Evolutionary conservation across 371 early-diverging fungal genomes (phyloP), one percentile per base, ranked within the genome.

Genomic region (Mortierella sp.): DNA sequence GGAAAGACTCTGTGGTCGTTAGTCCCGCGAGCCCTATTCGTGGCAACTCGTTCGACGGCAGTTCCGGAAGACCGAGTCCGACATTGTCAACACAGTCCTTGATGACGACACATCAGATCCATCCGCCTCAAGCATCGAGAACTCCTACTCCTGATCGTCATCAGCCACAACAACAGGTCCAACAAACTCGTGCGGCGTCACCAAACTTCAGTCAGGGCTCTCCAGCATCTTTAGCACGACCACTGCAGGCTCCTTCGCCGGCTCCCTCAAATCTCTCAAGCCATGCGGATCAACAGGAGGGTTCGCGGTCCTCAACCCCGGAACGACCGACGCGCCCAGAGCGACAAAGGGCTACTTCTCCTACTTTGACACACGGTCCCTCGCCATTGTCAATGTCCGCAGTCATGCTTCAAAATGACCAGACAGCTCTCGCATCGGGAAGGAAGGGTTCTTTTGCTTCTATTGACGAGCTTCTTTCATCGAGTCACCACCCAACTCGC

Each of bases 281-380:
- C 58, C 68, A 70, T 58, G 71, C 64, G 3, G 78, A 78, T 22
- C 71, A 73, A 50, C 74, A 81, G n/a, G 70, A 79, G 15, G 71
- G 80, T 15, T 79, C 70, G 1, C 65, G 76, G 3, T 65, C 72
- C 2, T 67, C 70, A 22, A 74, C 82, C 15, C 74, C 84, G 32
- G 86, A 74, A 22, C 80, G 83, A 21, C 71, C 76, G 36, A 77
- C 71, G 45, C 82, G 88, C 9, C 81, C 86, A 10, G 79, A 74
- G 24, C 66, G 79, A 59, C 85, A 81, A 28, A 55, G 82, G 33
- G 76, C 76, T 21, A 69, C 69, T 4, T 81, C 82, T 1, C 82
- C 82, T 13, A 36, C 76, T 4, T 45, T 81, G 70, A 76, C 76
- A 15, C 82, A 76, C 68, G 82, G 82, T 1, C 82, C 82, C 1